Evolutionary conservation across 192 early-diverging fungal genomes (phyloP), one percentile per base, ranked within the genome.

Genomic region (Chytriomyces hyalinus): DNA sequence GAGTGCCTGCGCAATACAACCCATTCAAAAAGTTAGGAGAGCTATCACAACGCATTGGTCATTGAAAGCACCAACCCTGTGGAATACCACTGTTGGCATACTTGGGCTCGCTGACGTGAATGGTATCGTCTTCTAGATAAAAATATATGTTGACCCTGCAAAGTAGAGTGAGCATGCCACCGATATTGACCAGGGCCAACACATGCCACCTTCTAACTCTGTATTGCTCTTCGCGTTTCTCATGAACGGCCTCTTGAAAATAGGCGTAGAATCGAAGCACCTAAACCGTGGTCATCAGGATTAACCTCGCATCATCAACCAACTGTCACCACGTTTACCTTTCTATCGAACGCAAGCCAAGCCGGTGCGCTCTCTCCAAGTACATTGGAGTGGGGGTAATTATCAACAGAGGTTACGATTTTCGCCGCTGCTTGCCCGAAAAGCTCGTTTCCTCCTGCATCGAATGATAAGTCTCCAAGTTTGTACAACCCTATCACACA

Each of bases 261-360:
- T 90, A 90, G 1, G 83, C 89, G 73, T 87, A 84, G 75, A 90
- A 90, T 26, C 88, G 60, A 24, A 90, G 77, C 6, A 90, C 89
- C 84, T 87, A 51, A 47, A 61, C 7, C 20, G 17, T 49, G 20
- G 26, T 46, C 22, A 57, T 57, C 53, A 57, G 13, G 53, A 57
- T 20, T 2, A 20, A 17, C n/a, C 49, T 64, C 4, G 59, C 22
- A 15, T 9, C 53, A 15, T 49, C 20, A 5, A 57, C 15, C 15
- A 13, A n/a, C 20, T 57, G 0, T 57, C 13, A 57, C 3, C 20
- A 57, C 20, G 53, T 68, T n/a, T 47, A 86, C 85, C 77, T 86
- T 86, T 43, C 87, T 70, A 70, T 90, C 88, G 78, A 88, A 88
- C 4, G 85, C 85, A n/a, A 90, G 85, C 85, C 85, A 90, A 9